Base-by-base conservation (phyloP, 176 grass and related monocot species). In the Canna indica region DNA sequence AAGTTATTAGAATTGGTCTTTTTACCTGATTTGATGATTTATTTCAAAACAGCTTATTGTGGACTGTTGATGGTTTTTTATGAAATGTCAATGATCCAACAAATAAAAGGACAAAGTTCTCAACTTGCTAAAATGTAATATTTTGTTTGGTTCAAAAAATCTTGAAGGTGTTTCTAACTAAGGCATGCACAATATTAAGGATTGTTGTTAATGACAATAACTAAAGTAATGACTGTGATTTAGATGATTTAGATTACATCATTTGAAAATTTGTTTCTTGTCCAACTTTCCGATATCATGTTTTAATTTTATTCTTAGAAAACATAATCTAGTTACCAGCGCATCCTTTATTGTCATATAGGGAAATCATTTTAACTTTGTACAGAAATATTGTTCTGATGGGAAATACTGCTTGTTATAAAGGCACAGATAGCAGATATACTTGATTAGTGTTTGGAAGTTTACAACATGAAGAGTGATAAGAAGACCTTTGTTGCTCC, bases 401-500 rank as follows among this genome's bases (percentile, higher is more conserved):
- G 38, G 63, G 35, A 66, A 24, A 24, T 39, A 66, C 34, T 38
- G 32, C 63, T 36, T 66, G 33, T 34, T 39, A 18, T 22, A 39
- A 29, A 25, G 34, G 33, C 20, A 64, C 32, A 36, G 20, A 66
- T 11, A 66, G 7, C 35, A 66, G 20, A 66, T 66, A 20, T 66
- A 38, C 63, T 0, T 41, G 63, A 38, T 66, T 38, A 13, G 39
- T 66, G 33, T 36, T 66, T 66, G 35, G 34, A 39, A 34, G 20
- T 50, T 32, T 33, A 46, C 73, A 76, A 42, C 44, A 64, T 64
- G 28, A 76, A 64, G 60, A 65, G 42, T 36, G 42, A 76, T 44
- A 76, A 76, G 64, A 76, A 76, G 11, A 60, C 59, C 66, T 45
- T 61, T 47, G 58, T 76, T 47, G 58, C 60, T 29, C 60, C 73